Conservation (phyloP, 2,329 filamentous ascomycete genomes). For the Didymella lethalis region DNA sequence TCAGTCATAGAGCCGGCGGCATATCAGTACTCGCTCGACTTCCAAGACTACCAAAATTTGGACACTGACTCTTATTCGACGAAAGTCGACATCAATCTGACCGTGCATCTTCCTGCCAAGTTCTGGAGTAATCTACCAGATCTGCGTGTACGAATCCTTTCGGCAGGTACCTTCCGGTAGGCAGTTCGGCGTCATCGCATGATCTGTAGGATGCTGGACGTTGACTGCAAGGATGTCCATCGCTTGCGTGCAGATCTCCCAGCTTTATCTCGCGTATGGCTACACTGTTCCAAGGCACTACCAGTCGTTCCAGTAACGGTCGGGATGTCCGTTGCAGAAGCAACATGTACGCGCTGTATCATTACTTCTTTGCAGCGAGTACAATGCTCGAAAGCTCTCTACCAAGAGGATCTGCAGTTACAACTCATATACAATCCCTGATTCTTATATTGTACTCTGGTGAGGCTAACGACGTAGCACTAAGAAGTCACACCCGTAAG, state of each 20-base stretch:
- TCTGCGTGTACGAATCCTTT: conserved; percentile 11
- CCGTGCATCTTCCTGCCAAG: conserved; percentile 15
- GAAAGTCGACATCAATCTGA: conserved; percentile 8
- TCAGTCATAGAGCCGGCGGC: conserved; percentile 10
- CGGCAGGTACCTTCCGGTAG: conserved; percentile 25
- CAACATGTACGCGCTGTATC: not conserved
- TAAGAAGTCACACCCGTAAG: conserved; percentile 2
- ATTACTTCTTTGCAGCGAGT: not conserved
- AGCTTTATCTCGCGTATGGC: not conserved
- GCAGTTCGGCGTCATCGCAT: conserved; percentile 12
- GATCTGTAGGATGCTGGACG: not conserved
- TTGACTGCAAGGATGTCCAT: not conserved
- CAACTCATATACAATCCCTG: not conserved
- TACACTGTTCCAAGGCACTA: not conserved
- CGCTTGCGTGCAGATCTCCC: conserved; percentile 3
- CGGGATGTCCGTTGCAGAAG: not conserved
- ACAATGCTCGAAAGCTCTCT: not conserved
- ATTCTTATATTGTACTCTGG: not conserved
- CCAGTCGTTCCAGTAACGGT: not conserved
- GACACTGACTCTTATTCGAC: conserved; percentile 8
- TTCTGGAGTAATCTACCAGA: conserved; percentile 8
- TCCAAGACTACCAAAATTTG: conserved; percentile 2
- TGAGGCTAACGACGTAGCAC: conserved; percentile 1
- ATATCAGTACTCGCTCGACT: conserved; percentile 7
- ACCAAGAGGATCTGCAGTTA: conserved; percentile 1